phyloP scores from a whole-genome alignment of 2,329 filamentous ascomycete genomes.

The Alternaria burnsii region DNA sequence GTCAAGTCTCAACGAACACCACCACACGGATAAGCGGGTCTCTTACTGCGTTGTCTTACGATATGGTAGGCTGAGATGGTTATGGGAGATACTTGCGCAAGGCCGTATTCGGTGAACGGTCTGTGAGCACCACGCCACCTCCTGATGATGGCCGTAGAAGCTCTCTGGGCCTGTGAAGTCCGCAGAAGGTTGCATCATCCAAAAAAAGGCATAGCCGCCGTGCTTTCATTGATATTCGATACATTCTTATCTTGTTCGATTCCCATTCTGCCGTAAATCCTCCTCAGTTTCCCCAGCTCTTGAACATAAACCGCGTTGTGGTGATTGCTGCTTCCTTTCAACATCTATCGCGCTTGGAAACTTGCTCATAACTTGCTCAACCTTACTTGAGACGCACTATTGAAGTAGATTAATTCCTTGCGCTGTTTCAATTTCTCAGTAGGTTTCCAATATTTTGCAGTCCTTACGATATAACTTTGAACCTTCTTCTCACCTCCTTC shows the following conservation, averaged over 20 bases:
- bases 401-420: neutral
- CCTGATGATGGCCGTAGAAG: neutral
- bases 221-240: neutral
- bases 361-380: slow-evolving; percentile 24
- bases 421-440: neutral
- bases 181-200: neutral
- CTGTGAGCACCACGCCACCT: slow-evolving; percentile 12
- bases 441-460: neutral
- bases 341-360: slow-evolving; percentile 2
- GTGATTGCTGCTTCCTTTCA: neutral
- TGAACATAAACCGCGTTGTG: neutral
- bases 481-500: neutral
- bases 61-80: neutral
- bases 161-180: neutral
- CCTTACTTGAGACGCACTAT: neutral
- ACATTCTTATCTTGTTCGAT: neutral
- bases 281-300: neutral
- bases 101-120: neutral
- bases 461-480: neutral
- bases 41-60: neutral
- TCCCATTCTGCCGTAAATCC: neutral
- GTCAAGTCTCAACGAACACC: neutral
- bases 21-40: neutral
- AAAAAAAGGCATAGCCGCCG: neutral
- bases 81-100: neutral